These are phyloP conservation scores for Erysimum pusillum DNA, from an alignment of 441 rosid genomes.

Conservation along the genomic window DNA sequence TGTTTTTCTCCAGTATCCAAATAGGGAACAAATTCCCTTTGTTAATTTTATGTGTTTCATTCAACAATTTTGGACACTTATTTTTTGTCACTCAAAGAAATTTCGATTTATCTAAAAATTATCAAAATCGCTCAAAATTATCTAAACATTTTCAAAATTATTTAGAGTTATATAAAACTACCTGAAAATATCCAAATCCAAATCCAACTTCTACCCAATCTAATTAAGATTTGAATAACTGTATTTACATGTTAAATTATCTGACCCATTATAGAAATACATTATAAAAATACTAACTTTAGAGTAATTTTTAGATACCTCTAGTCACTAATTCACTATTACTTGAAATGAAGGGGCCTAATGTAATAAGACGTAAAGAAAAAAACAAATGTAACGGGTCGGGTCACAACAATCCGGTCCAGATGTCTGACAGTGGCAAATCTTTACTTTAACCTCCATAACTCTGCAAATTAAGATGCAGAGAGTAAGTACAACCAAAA, in stretches of 20 bases:
- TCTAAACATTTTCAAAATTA: background rate
- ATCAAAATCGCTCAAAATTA: background rate
- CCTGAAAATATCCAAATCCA: background rate
- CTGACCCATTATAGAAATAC: background rate
- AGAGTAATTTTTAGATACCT: background rate
- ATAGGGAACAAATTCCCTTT: background rate
- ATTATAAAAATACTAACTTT: background rate
- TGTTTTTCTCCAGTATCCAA: background rate
- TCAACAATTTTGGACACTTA: background rate
- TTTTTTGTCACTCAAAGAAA: background rate
- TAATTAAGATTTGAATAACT: background rate
- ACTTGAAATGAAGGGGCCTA: background rate
- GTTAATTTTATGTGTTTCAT: background rate
- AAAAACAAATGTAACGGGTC: conserved; percentile 21
- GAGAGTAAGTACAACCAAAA: conserved; percentile 31
- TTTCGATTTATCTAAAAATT: background rate
- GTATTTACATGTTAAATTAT: background rate
- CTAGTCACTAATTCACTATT: background rate
- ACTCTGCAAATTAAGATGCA: conserved; percentile 42
- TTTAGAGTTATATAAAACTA: background rate
- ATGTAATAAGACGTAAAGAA: background rate
- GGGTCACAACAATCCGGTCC: conserved; percentile 30
- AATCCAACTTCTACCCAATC: background rate
- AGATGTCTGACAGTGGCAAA: conserved; percentile 33
- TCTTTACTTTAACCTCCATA: conserved; percentile 35